Base-by-base conservation (phyloP, 352 stramenopile genomes). In the Thalassiosira livingstoniorum region DNA sequence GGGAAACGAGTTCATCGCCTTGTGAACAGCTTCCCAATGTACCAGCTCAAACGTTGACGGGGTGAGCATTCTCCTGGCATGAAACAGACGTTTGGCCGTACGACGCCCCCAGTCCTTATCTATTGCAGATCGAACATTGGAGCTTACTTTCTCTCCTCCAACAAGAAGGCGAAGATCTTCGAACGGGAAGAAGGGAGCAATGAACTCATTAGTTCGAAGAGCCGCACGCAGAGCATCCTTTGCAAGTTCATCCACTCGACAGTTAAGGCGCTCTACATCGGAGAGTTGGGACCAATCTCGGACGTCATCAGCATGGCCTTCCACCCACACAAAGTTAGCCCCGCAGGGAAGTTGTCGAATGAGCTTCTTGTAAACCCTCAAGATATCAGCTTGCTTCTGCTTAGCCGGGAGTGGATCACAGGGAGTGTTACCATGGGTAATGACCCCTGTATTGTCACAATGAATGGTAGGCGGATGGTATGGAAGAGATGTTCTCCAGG, bases 381-480 rank as follows among this genome's bases (percentile, higher is more conserved):
- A 43, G 0, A 68, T n/a, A 47, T 84, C 76, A 21, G 35, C 76
- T 37, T 79, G 67, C 21, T 18, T 25, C 42, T 68, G 67, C 37
- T 61, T 75, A 2, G 76, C 75, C 27, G 7, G 27, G 23, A 47
- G 57, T 29, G 55, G 25, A 1, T 25, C n/a, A 2, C 43, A 31
- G 10, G 64, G 53, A 27, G 7, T 10, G 31, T 71, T 82, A 4
- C 53, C 64, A 37, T 76, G 63, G 2, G 2, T 21, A 2, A 76
- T 29, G 1, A 82, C 54, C 18, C 75, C 55, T 7, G 43, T 34
- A 35, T 80, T 80, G n/a, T 80, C 71, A 54, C 71, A 73, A 45
- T 73, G 1, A 4, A 15, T 35, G 10, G 0, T 1, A 43, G 43
- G 1, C 4, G 31, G 13, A 37, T 3, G 13, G 5, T 37, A 37